Evolutionary conservation across 805 yeast genomes (phyloP).

Genomic region (Yamadazyma nakazawae): DNA sequence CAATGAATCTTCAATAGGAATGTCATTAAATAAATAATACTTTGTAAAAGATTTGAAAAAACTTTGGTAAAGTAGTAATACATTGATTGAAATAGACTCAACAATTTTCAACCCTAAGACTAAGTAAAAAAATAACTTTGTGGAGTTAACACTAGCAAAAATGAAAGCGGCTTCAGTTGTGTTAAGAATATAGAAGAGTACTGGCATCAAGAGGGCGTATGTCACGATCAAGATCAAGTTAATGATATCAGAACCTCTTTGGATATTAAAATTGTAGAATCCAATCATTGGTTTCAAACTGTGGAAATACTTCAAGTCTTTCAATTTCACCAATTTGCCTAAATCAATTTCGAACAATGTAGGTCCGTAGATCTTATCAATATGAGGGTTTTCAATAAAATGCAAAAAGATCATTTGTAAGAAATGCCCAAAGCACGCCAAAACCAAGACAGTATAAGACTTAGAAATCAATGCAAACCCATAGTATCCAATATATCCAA

Average conservation of each 20-base stretch:
- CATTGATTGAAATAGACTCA: constrained; percentile 50
- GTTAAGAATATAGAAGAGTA: constrained; percentile 25
- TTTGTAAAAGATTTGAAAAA: constrained; percentile 60
- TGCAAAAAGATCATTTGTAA: constrained; percentile 73
- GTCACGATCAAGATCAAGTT: constrained; percentile 43
- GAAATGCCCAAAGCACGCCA: constrained; percentile 73
- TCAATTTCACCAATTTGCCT: constrained; percentile 42
- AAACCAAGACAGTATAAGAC: constrained; percentile 64
- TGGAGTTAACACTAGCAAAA: constrained; percentile 17
- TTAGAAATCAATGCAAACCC: constrained; percentile 78
- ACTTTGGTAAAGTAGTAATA: constrained; percentile 57
- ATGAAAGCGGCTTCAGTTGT: neutral
- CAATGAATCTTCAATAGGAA: constrained; percentile 61
- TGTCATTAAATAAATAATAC: constrained; percentile 59
- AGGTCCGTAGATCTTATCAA: constrained; percentile 71
- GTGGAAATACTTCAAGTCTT: constrained; percentile 43
- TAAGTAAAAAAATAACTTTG: constrained; percentile 32
- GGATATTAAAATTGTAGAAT: constrained; percentile 57
- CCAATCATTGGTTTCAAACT: constrained; percentile 53
- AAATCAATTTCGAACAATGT: constrained; percentile 36
- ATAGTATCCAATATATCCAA: constrained; percentile 84
- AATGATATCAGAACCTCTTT: constrained; percentile 62
- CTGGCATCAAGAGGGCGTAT: constrained; percentile 42
- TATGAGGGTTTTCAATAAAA: constrained; percentile 81
- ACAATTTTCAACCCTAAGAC: constrained; percentile 47